Evolutionary conservation across 2,329 filamentous ascomycete genomes (phyloP).

Genomic region (Pleurostoma richardsiae): DNA sequence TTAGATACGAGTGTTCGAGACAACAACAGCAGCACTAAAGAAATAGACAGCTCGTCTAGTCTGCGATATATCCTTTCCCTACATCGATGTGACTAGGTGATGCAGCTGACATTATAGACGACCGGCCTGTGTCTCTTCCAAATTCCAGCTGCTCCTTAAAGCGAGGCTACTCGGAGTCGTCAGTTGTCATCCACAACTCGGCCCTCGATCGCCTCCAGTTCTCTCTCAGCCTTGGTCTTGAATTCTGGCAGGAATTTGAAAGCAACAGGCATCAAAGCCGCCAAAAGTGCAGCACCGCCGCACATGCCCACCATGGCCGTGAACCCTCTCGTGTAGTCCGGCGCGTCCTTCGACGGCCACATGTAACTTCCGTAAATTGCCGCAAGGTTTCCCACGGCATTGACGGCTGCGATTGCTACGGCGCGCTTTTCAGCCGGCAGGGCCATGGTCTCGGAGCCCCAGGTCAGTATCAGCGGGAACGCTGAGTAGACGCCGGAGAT

Average conservation of each 20-base stretch:
- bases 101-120: too few relatives aligned
- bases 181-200: background rate
- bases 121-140: too few relatives aligned
- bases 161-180: too few relatives aligned
- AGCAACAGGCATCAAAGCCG: background rate
- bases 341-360: conserved; percentile 15
- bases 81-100: too few relatives aligned
- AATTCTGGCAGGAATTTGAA: background rate
- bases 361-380: conserved; percentile 18
- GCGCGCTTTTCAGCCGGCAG: conserved; percentile 25
- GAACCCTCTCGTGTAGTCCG: background rate
- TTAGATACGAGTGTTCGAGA: too few relatives aligned
- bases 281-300: background rate
- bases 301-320: background rate
- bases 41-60: too few relatives aligned
- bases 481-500: conserved; percentile 24
- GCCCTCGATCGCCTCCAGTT: background rate
- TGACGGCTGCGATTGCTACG: conserved; percentile 24
- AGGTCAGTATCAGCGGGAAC: conserved; percentile 23
- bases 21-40: too few relatives aligned
- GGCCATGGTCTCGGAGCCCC: conserved; percentile 19
- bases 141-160: too few relatives aligned
- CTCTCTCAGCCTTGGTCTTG: background rate
- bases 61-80: too few relatives aligned
- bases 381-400: conserved; percentile 16